Conservation (phyloP, 2,329 filamentous ascomycete genomes). For the Ophiocordyceps sinensis region DNA sequence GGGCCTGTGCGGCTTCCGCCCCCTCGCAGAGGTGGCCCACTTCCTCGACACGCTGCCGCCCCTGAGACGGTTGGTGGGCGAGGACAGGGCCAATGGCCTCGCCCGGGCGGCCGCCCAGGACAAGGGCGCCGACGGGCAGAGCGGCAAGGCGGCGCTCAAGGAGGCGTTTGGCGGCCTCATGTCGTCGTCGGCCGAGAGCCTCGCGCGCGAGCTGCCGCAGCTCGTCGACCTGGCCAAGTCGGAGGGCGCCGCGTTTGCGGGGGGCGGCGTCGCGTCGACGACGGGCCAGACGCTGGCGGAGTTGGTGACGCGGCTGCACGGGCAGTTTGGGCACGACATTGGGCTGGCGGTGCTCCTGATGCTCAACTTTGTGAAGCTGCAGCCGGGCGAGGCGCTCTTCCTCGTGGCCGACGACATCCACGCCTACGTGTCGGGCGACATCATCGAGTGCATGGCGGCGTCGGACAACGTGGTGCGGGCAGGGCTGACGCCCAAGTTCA, state of each 20-base stretch:
- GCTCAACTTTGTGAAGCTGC: constrained; percentile 83
- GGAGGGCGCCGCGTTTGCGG: constrained; percentile 61
- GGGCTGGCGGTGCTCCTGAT: constrained; percentile 94
- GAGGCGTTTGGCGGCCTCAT: constrained; percentile 67
- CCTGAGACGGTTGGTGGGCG: constrained; percentile 52
- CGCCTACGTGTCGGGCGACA: constrained; percentile 83
- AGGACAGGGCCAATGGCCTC: constrained; percentile 44
- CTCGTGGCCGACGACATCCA: constrained; percentile 95
- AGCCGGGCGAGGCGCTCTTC: constrained; percentile 88
- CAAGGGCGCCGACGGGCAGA: constrained; percentile 27
- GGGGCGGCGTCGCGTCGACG: constrained; percentile 52
- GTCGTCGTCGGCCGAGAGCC: constrained; percentile 52
- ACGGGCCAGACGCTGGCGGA: constrained; percentile 57
- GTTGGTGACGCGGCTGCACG: constrained; percentile 62
- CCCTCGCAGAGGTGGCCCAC: constrained; percentile 70
- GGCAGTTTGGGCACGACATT: constrained; percentile 78
- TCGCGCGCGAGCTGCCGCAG: constrained; percentile 41
- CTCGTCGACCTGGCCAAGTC: constrained; percentile 57
- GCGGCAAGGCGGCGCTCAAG: constrained; percentile 68
- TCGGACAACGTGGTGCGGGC: constrained; percentile 98
- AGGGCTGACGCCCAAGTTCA: constrained; percentile 96
- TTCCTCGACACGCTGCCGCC: constrained; percentile 51
- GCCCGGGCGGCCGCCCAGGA: constrained; percentile 29
- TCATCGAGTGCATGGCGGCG: constrained; percentile 97
- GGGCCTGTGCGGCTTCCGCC: constrained; percentile 89